Evolutionary conservation across 2,329 filamentous ascomycete genomes (phyloP).

Genomic region (Monilinia aucupariae): DNA sequence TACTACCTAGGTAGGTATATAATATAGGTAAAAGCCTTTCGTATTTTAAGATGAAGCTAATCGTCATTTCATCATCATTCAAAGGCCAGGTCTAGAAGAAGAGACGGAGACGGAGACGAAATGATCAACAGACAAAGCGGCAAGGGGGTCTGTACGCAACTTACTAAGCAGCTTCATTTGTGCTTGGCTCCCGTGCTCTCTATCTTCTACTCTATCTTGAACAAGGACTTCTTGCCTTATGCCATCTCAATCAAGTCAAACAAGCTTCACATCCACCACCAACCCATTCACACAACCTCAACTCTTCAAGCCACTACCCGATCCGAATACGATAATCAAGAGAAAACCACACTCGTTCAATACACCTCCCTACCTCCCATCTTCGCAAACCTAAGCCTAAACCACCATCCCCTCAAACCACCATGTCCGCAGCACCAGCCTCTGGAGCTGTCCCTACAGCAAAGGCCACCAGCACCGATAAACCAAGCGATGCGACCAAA

Average conservation of each 20-base stretch:
- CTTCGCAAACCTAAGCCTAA: neutral
- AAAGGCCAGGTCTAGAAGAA: too few relatives aligned
- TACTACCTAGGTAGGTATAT: too few relatives aligned
- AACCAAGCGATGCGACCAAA: conserved; percentile 34
- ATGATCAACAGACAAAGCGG: too few relatives aligned
- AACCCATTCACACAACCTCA: neutral
- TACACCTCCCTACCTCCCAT: neutral
- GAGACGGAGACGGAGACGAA: too few relatives aligned
- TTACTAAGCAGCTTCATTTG: too few relatives aligned
- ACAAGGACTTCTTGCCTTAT: neutral
- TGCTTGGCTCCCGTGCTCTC: too few relatives aligned
- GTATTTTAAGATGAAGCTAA: too few relatives aligned
- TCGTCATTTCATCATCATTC: too few relatives aligned
- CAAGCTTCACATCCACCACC: neutral
- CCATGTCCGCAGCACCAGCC: conserved; percentile 34
- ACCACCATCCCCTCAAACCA: neutral
- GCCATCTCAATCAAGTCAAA: neutral
- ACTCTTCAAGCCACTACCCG: neutral
- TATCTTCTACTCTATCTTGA: too few relatives aligned
- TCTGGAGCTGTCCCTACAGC: conserved; percentile 28
- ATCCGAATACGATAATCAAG: neutral
- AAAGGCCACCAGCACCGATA: conserved; percentile 27
- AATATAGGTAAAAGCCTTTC: too few relatives aligned
- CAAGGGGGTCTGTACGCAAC: too few relatives aligned
- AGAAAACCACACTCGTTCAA: neutral